These are phyloP conservation scores for Bruguiera hainesii DNA, from an alignment of 441 rosid genomes.

Conservation along the genomic window DNA sequence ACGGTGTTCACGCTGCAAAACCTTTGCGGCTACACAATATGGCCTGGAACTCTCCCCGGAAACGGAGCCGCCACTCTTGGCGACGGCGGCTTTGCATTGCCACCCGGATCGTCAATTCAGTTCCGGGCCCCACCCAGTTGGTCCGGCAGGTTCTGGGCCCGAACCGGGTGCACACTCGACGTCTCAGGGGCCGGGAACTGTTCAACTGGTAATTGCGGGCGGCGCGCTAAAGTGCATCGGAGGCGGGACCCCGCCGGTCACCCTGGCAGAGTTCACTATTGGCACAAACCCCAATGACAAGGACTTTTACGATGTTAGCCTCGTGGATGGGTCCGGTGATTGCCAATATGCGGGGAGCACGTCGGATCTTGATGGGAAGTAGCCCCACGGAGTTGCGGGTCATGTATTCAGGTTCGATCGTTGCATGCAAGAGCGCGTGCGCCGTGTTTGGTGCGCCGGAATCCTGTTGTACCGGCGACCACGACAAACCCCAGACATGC, in stretches of 20 bases:
- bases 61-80: constrained; percentile 51
- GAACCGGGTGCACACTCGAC: constrained; percentile 72
- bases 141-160: constrained; percentile 80
- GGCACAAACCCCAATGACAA: constrained; percentile 34
- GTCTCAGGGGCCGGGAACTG: constrained; percentile 59
- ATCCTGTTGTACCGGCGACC: constrained; percentile 77
- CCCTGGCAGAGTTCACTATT: constrained; percentile 72
- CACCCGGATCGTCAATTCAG: constrained; percentile 46
- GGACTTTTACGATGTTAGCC: constrained; percentile 89
- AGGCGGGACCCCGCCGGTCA: constrained; percentile 67
- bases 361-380: constrained; percentile 59
- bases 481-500: constrained; percentile 67
- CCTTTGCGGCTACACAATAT: constrained; percentile 53
- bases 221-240: constrained; percentile 61
- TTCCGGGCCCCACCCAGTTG: constrained; percentile 58
- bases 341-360: constrained; percentile 78
- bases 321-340: constrained; percentile 78
- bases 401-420: constrained; percentile 46
- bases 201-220: constrained; percentile 82
- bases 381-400: constrained; percentile 61
- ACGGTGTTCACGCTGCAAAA: constrained; percentile 62
- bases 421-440: constrained; percentile 88
- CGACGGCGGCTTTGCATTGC: constrained; percentile 55
- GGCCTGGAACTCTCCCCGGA: constrained; percentile 81
- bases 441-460: constrained; percentile 62